phyloP scores from a whole-genome alignment of 148 eudicot genomes.

The Salicornia ramosissima region DNA sequence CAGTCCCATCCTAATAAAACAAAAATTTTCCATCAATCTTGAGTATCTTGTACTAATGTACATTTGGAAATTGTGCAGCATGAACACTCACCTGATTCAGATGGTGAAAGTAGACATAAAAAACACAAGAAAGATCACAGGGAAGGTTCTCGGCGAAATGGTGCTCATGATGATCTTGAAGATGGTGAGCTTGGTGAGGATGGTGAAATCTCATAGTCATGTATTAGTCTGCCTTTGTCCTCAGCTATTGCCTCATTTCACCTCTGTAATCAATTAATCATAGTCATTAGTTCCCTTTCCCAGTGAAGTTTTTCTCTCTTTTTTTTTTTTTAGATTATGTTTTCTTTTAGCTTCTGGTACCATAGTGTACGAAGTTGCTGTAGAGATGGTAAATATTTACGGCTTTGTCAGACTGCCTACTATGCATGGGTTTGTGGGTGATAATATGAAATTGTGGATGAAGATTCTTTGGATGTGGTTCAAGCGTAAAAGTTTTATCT shows the following conservation, averaged over 20 bases:
- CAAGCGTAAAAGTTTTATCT: no score
- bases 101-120: conserved; percentile 78
- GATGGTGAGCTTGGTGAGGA: conserved; percentile 98
- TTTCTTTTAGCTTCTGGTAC: background rate
- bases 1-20: background rate
- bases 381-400: background rate
- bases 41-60: background rate
- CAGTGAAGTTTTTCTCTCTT: background rate
- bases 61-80: conserved; percentile 45
- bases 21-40: background rate
- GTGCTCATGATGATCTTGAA: conserved; percentile 80
- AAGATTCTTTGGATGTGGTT: no score
- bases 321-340: background rate
- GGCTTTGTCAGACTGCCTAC: no score
- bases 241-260: background rate
- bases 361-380: background rate
- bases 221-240: background rate
- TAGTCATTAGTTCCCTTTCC: background rate
- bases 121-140: conserved; percentile 68
- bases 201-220: conserved; percentile 55
- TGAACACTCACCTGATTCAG: conserved; percentile 90
- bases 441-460: no score
- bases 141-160: conserved; percentile 60
- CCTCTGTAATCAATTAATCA: no score
- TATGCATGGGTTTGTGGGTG: no score